phyloP scores from a whole-genome alignment of 2,329 filamentous ascomycete genomes.

The Beauveria pseudobassiana region DNA sequence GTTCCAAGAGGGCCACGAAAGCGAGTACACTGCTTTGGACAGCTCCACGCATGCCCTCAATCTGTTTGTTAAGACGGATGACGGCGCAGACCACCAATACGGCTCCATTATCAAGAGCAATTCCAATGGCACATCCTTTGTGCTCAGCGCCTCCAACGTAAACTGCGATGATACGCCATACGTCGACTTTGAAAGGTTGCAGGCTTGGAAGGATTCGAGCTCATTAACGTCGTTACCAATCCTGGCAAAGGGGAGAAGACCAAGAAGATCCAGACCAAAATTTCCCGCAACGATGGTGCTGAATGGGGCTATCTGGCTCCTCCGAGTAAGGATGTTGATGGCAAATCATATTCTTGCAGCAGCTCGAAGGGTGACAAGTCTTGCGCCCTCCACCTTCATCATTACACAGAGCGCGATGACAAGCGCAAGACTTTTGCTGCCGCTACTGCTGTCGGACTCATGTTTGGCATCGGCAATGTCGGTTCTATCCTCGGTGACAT shows the following conservation, averaged over 20 bases:
- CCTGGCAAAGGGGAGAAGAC: conserved; percentile 62
- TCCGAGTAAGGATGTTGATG: conserved; percentile 63
- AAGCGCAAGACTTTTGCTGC: conserved; percentile 82
- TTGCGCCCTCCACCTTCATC: conserved; percentile 87
- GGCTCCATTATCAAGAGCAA: conserved; percentile 96
- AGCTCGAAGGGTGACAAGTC: conserved; percentile 50
- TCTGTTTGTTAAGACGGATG: conserved; percentile 79
- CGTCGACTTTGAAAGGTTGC: conserved; percentile 97
- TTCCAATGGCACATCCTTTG: conserved; percentile 94
- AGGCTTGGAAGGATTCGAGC: conserved; percentile 79
- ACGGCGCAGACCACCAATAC: conserved; percentile 56
- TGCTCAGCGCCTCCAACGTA: conserved; percentile 71
- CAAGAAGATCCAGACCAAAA: conserved; percentile 83
- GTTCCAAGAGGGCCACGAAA: conserved; percentile 69
- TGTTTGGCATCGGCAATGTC: conserved; percentile 90
- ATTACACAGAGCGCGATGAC: conserved; percentile 85
- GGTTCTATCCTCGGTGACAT: conserved; percentile 58
- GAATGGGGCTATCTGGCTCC: conserved; percentile 73
- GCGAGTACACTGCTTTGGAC: conserved; percentile 86
- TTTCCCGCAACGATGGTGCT: conserved; percentile 93
- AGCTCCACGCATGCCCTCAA: conserved; percentile 94
- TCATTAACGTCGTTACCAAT: conserved; percentile 83
- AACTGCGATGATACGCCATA: conserved; percentile 72
- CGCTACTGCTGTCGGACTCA: conserved; percentile 76
- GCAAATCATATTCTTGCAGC: conserved; percentile 63